phyloP scores from a whole-genome alignment of 208 protist genomes.

The Herpetomonas muscarum region DNA sequence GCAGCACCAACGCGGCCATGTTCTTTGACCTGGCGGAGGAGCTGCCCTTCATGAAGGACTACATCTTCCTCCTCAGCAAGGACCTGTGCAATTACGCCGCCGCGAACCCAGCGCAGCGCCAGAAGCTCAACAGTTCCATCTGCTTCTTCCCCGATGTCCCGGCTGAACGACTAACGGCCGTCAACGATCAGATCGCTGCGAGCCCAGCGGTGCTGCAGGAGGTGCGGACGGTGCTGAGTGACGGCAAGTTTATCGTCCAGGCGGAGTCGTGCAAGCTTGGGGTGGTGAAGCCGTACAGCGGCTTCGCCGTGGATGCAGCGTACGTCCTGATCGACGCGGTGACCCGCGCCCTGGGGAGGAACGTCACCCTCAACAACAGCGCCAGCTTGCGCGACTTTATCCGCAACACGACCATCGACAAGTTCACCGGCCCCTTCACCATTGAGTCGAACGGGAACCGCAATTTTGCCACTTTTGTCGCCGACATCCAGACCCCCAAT shows the following conservation, averaged over 20 bases:
- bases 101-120: slow-evolving; percentile 25
- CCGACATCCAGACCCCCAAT: slow-evolving; percentile 65
- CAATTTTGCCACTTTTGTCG: slow-evolving; percentile 41
- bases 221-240: slow-evolving; percentile 42
- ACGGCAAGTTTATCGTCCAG: slow-evolving; percentile 59
- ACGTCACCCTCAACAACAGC: slow-evolving; percentile 46
- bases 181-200: slow-evolving; percentile 38
- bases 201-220: slow-evolving; percentile 19
- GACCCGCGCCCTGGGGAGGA: slow-evolving; percentile 29
- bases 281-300: slow-evolving; percentile 28
- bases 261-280: slow-evolving; percentile 38
- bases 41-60: slow-evolving; percentile 61
- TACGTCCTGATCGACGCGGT: slow-evolving; percentile 63
- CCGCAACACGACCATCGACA: slow-evolving; percentile 49
- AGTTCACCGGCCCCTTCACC: slow-evolving; percentile 54
- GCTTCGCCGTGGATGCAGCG: slow-evolving; percentile 76
- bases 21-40: slow-evolving; percentile 63
- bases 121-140: slow-evolving; percentile 72
- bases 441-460: slow-evolving; percentile 72
- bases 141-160: slow-evolving; percentile 65
- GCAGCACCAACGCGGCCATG: slow-evolving; percentile 32
- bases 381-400: slow-evolving; percentile 41
- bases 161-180: slow-evolving; percentile 13
- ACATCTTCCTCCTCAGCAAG: slow-evolving; percentile 68
- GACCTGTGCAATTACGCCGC: slow-evolving; percentile 63